Evolutionary conservation across 2,329 filamentous ascomycete species (phyloP), one percentile per base, ranked within the genome.

Genomic region (Anthostomella pinea): DNA sequence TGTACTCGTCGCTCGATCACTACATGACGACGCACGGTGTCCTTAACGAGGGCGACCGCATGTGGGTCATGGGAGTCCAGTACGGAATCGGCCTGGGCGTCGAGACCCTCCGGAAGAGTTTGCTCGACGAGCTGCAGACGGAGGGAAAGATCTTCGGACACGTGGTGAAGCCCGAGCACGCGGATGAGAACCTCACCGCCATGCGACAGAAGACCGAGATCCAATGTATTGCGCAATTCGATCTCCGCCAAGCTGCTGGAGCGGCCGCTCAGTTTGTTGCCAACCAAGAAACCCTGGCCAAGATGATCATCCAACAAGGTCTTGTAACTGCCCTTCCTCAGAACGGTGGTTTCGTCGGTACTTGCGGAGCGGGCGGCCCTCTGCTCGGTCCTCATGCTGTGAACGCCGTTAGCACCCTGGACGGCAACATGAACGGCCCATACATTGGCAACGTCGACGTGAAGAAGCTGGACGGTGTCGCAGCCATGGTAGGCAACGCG

Each of bases 81-180:
- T 18, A 25, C 20, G 51, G 49, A 8, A 53, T 54, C 17, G 51
- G 51, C 8, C 40, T 47, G 11, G 50, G 44, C 16, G 37, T 54
- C 27, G 1, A 10, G 1, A 22, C 26, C 8, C 38, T 39, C 27
- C 35, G 41, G 38, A 34, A 45, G 14, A 34, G 32, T 11, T 17
- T 53, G 3, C 27, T 52, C 15, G 34, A 43, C 20, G 48, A 53
- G 35, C 35, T 48, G 13, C 25, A 33, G 30, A 14, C 17, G 9
- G 13, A 35, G 2, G 45, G 43, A 14, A 32, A 29, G 6, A 33
- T 47, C 3, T 51, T 48, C 26, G 23, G 28, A 5, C 31, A 29
- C 7, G 21, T 11, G 3, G 13, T 49, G 13, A 7, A 21, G 8
- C 21, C 20, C 13, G 22, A 28, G 13, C 4, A 7, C 11, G 25